Evolutionary conservation across 768 basidiomycete species (phyloP), one percentile per base, ranked within the genome.

Genomic region (Podaxis carcinomalis): DNA sequence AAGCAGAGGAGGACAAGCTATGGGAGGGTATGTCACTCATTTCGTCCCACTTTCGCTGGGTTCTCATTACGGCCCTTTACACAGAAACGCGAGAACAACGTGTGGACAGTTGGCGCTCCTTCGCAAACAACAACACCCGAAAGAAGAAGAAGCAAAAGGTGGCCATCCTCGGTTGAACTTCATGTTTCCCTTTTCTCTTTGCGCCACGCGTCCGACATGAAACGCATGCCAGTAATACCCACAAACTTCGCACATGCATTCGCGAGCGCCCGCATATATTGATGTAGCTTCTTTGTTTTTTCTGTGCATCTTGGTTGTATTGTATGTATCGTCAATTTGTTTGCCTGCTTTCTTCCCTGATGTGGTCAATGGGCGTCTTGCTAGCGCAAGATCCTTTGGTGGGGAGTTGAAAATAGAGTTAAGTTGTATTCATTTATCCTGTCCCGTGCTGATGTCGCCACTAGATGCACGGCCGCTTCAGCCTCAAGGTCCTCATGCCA

Each of bases 91-190:
- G 93, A 65, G 93, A 95, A 63, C 78, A 89, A 65, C 87, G 93
- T 35, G 92, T 95, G 32, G 92, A 82, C 66, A 90, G 87, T 68
- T 95, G 93, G 93, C 83, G 93, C 59, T 77, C 76, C 25, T 95
- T 95, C 69, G 73, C 82, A 11, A 85, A 77, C 63, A 75, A 80
- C 60, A 75, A 75, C 53, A 77, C 81, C 40, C 90, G 89, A 75
- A 93, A 92, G 82, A 95, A 93, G 78, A 92, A 92, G 74, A 93
- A 91, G 74, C 64, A 78, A 56, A 92, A 92, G 74, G 77, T 73
- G 55, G 74, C 77, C 50, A 72, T 91, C 62, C 86, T 92, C 53
- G 90, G 89, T 67, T 90, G 70, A 83, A 37, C 50, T 62, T 62
- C 55, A 58, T 42, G n/a, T 51, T 56, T 52, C 52, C 59, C 51